Evolutionary conservation across 148 eudicot species (phyloP), one percentile per base, ranked within the genome.

Genomic region (Pharnaceum exiguum): DNA sequence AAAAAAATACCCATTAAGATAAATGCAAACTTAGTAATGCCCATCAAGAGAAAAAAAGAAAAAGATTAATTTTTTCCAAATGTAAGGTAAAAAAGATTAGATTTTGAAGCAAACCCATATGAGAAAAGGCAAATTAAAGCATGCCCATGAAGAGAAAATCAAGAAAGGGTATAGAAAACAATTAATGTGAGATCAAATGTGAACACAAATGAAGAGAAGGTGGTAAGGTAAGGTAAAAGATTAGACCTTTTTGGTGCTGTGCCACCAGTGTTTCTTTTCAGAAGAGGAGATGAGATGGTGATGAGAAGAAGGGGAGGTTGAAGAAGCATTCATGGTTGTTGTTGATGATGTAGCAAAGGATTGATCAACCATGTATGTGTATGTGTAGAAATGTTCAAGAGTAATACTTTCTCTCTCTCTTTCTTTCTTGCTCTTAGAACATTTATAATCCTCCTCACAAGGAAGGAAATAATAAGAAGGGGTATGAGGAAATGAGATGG

Each of bases 241-340:
- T 29, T n/a, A 5, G 27, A 87, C 99, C 96, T 93, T 93, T 82
- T 71, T 85, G 64, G 84, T 89, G 65, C 72, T 88, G 30, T 85
- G 81, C 99, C 99, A 93, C 99, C 99, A 93, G 59, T 80, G 89
- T 46, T 82, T 89, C 77, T 72, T 88, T 7, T 93, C 96, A 17
- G 60, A 15, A 67, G 62, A 59, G 43, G 63, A n/a, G n/a, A n/a
- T n/a, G n/a, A n/a, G 57, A 33, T 73, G 59, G 49, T 81, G 71
- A 21, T 85, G 78, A 37, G 75, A 63, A 52, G 75, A 64, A 10
- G 60, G 43, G 6, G 74, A 70, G 35, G 56, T 39, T 56, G 68
- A 27, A 48, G 86, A 69, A 30, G 59, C 47, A 66, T 79, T 70
- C 86, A 81, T 80, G 42, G 75, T 50, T 51, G 72, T 15, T 8